These are phyloP conservation scores for Leishmania lainsoni DNA, from an alignment of 208 protist genomes.

Conservation along the genomic window DNA sequence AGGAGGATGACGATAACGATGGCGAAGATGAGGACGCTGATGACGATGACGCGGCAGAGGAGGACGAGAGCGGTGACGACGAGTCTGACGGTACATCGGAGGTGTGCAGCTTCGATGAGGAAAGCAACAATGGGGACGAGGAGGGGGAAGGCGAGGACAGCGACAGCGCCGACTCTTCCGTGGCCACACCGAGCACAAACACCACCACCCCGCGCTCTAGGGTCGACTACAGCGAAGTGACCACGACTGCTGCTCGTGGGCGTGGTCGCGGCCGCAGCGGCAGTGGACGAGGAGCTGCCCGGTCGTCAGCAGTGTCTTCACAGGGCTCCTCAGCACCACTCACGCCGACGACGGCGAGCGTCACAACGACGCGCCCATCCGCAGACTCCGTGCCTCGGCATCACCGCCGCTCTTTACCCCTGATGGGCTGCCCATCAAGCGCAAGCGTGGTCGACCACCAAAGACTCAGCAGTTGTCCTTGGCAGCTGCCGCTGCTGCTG, in stretches of 20 bases:
- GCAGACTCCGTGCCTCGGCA: constrained; percentile 1
- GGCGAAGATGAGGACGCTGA: constrained; percentile 1
- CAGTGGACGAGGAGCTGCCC: constrained; percentile 6
- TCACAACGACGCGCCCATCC: constrained; percentile 3
- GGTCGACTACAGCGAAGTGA: neutral
- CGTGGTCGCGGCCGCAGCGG: constrained; percentile 31
- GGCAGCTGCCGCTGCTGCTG: constrained; percentile 9
- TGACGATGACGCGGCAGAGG: neutral
- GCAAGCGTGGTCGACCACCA: constrained; percentile 64
- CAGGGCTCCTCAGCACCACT: neutral
- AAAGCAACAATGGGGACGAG: neutral
- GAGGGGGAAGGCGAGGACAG: constrained; percentile 4
- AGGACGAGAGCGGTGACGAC: constrained; percentile 3
- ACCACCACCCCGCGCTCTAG: neutral
- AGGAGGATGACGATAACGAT: constrained; percentile 11
- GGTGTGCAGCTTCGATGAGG: neutral
- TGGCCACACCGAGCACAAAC: constrained; percentile 7
- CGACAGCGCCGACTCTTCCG: constrained; percentile 2
- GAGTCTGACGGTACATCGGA: constrained; percentile 9
- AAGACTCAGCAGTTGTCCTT: constrained; percentile 39
- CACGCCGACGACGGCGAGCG: constrained; percentile 4
- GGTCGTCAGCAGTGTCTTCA: neutral
- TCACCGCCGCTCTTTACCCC: constrained; percentile 28
- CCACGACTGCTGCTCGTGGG: constrained; percentile 18
- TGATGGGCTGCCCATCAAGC: constrained; percentile 43